Percentiles rank a stretch among this genome's conserved stretches.
These are phyloP conservation scores for Suhomyces panamericanus DNA, from an alignment of 1,139 yeast genomes.

Conservation along the genomic window DNA sequence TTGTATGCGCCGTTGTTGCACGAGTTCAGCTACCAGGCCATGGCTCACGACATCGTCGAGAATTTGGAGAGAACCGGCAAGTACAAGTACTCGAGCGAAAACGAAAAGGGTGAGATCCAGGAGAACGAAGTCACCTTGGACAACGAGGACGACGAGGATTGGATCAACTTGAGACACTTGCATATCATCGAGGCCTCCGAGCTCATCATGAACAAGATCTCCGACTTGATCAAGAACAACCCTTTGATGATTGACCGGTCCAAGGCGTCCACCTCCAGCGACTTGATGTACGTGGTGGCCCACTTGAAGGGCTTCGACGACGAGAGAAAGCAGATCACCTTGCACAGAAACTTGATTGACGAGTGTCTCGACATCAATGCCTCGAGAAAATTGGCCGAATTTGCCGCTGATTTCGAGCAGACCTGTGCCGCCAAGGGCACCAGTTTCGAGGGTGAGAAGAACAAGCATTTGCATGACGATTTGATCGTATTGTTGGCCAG, in stretches of 20 bases:
- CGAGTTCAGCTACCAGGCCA: conserved; percentile 91
- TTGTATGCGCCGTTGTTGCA: conserved; percentile 82
- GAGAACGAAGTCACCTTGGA: conserved; percentile 46
- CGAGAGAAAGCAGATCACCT: conserved; percentile 58
- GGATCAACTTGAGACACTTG: conserved; percentile 71
- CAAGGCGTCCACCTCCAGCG: conserved; percentile 59
- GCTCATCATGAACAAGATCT: conserved; percentile 57
- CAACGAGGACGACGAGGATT: conserved; percentile 69
- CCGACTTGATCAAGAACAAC: conserved; percentile 69
- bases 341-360: conserved; percentile 62
- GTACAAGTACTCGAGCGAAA: conserved; percentile 63
- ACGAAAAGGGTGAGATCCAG: conserved; percentile 53
- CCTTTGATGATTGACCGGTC: conserved; percentile 68
- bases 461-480: conserved; percentile 65
- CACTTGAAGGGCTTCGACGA: conserved; percentile 67
- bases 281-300: conserved; percentile 65
- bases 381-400: conserved; percentile 55
- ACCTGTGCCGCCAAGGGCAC: conserved; percentile 73
- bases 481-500: conserved; percentile 60
- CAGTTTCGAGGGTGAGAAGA: conserved; percentile 67
- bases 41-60: conserved; percentile 75
- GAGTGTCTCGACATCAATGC: conserved; percentile 55
- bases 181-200: conserved; percentile 81
- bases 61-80: conserved; percentile 51
- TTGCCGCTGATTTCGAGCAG: conserved; percentile 71